Base-by-base conservation (phyloP, 2,329 filamentous ascomycete species). In the Xylariaceae sp. region DNA sequence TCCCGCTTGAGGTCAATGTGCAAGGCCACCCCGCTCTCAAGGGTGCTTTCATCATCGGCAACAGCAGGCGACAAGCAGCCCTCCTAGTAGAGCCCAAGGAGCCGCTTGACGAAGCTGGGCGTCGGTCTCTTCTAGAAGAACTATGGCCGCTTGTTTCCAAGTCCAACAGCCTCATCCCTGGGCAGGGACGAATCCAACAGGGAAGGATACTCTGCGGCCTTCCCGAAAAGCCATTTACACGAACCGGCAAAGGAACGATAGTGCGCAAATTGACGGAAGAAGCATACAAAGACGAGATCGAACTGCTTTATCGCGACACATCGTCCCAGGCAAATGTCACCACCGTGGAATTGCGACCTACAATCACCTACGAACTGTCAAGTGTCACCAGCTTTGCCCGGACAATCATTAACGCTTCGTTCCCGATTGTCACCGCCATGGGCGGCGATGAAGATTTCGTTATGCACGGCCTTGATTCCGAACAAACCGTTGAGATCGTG, bases 1-100 rank as follows among this genome's bases (percentile, higher is more conserved):
- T 72, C 12, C 63, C 65, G 0, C 65, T 74, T 61, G 74, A 77
- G 51, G 55, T 62, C 16, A 60, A 67, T 9, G 65, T 76, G 5
- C 66, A 67, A 4, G 40, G 16, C 55, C 53, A 60, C 30, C 46
- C 48, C 2, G 16, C 40, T 13, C 15, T 61, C 2, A 58, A 55
- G 22, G 60, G 58, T 4, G 60, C 53, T 13, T 44, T 61, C 12
- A 34, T 76, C 2, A 57, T 70, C 30, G 74, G 73, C 0, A 65
- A 70, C 22, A 62, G 63, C 12, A 60, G 64, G 16, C 68, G 71
- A 44, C 69, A 73, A 42, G 48, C 72, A 13, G 66, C 64, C 4
- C 51, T 76, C 2, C 54, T 76, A 2, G 54, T 75, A 22, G 74
- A 76, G 54, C 68, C 59, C 0, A 60, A 49, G 34, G 56, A 58